Evolutionary conservation across 139 green algal genomes (phyloP).

Genomic region (Chlorella sp.): DNA sequence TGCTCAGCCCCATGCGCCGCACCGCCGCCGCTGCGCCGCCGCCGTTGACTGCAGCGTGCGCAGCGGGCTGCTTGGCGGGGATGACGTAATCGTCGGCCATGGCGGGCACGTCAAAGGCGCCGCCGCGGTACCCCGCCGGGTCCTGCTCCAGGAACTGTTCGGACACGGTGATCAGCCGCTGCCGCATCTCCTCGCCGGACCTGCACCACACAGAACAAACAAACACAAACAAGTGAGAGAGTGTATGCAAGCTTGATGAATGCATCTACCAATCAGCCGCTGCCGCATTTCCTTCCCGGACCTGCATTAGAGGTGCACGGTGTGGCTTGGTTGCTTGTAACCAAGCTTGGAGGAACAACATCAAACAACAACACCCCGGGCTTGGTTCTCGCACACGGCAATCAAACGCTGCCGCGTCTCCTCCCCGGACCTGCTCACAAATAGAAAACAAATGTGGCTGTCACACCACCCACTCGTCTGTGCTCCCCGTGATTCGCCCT

Average conservation of each 20-base stretch:
- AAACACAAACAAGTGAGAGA: not conserved
- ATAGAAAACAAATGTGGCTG: too few species aligned
- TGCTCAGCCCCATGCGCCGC: not conserved
- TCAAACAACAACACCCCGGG: too few species aligned
- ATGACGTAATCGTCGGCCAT: not conserved
- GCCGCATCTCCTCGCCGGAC: constrained; percentile 29
- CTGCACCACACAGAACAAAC: not conserved
- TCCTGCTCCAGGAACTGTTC: constrained; percentile 50
- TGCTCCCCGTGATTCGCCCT: too few species aligned
- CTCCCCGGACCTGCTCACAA: too few species aligned
- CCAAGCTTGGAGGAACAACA: too few species aligned
- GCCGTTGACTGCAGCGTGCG: not conserved
- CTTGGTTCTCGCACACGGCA: too few species aligned
- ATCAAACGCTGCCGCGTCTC: too few species aligned
- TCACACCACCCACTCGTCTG: too few species aligned
- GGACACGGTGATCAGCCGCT: constrained; percentile 45
- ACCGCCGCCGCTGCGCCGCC: too few species aligned
- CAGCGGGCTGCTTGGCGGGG: not conserved
- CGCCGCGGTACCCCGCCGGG: constrained; percentile 37
- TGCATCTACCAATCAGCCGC: constrained; percentile 53
- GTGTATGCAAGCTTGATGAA: too few species aligned
- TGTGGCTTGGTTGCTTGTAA: too few species aligned
- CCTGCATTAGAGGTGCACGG: too few species aligned
- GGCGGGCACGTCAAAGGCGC: constrained; percentile 7
- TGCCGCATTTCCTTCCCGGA: constrained; percentile 15